Evolutionary conservation across 495 filamentous ascomycete genomes (phyloP), one percentile per base, ranked within the genome.

Genomic region (Beverwykella pulmonaria): DNA sequence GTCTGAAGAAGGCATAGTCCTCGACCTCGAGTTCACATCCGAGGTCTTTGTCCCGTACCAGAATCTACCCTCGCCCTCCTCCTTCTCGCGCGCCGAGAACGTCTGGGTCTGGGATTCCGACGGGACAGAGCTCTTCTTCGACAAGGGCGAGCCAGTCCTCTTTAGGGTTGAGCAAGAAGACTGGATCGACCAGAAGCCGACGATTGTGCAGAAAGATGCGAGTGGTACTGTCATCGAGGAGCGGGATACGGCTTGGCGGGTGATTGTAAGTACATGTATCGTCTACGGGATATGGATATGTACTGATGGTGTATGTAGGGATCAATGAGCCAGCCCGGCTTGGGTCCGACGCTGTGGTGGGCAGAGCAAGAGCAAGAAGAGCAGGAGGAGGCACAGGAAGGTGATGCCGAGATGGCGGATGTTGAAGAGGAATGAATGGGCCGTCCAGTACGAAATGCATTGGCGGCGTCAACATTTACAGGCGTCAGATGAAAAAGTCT

Each of bases 171-270:
- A 93, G 60, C 80, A 85, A 26, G 94, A 99, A 80, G 81, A 87
- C 54, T 99, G 93, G 89, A 83, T 90, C 44, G 93, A 98, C 71
- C 88, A 95, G 75, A 86, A 88, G 7, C 93, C 93, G 3, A 84
- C 83, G 53, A 81, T 84, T 58, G 79, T 84, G 20, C 74, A 76
- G 0, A 79, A 80, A 36, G 83, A 81, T 47, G 76, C 81, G 27
- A 63, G 79, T 2, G 67, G 67, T 1, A 25, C 46, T 1, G 25
- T 59, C 1, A 44, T 63, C 39, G 75, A 79, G 32, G 82, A 86
- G 55, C 76, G 79, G 15, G 82, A 82, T 63, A 80, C 87, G 25
- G 86, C 90, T 10, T 93, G 90, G 78, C 83, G 81, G 22, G 85
- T 93, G 66, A 83, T 81, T 25, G 90, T 89, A 61, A 76, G 83